These are phyloP conservation scores for Colletotrichum sp. DNA, from an alignment of 2,329 filamentous ascomycete genomes.

Conservation along the genomic window DNA sequence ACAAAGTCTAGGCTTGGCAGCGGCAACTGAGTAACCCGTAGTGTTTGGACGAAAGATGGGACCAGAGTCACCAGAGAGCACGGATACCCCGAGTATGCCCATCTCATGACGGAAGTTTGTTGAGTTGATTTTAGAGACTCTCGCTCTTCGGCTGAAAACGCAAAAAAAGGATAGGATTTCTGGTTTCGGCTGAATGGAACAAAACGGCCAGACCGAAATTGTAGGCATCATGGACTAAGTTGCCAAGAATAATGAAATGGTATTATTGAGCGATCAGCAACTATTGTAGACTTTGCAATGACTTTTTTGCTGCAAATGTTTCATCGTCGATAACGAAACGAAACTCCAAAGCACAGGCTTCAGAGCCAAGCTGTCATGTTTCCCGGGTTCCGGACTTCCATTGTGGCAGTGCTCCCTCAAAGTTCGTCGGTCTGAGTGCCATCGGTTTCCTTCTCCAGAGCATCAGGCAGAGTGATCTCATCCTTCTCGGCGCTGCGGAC, in stretches of 20 bases:
- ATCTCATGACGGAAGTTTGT: neutral
- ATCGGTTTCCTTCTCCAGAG: neutral
- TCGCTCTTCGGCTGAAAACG: neutral
- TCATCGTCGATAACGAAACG: neutral
- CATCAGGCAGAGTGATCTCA: conserved; percentile 43
- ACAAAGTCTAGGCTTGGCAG: neutral
- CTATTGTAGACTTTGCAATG: neutral
- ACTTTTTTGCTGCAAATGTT: neutral
- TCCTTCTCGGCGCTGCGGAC: conserved; percentile 68
- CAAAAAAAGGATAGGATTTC: neutral
- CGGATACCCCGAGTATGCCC: neutral
- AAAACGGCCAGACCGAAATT: neutral
- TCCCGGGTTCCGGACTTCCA: neutral
- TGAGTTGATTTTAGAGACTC: neutral
- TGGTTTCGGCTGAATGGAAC: neutral
- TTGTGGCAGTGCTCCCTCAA: neutral
- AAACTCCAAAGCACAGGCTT: neutral
- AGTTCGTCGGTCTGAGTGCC: neutral
- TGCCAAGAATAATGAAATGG: neutral
- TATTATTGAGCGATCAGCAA: neutral
- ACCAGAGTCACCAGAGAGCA: neutral
- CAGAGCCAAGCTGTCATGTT: neutral
- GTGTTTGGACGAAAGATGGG: neutral
- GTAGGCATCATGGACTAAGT: neutral
- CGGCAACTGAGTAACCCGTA: conserved; percentile 6